These are phyloP conservation scores for Stenogyne calaminthoides DNA, from an alignment of 305 asterid genomes.

Conservation along the genomic window DNA sequence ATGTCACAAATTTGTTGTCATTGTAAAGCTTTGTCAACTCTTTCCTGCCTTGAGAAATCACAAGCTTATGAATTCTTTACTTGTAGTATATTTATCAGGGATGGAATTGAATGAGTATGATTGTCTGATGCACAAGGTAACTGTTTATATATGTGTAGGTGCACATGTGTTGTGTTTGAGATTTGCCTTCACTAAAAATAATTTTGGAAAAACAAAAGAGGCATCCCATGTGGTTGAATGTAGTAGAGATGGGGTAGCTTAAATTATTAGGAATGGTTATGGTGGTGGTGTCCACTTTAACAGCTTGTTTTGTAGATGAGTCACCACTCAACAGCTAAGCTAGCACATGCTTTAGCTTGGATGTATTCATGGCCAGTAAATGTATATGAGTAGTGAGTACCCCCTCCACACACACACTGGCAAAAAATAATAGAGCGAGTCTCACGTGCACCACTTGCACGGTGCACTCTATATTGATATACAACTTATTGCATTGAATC, in stretches of 20 bases:
- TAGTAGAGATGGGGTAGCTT: not conserved
- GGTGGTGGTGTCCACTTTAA: slow-evolving; percentile 9
- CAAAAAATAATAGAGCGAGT: no score
- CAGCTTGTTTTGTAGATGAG: not conserved
- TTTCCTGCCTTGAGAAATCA: not conserved
- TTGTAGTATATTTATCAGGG: not conserved
- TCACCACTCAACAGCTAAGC: not conserved
- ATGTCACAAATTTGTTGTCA: slow-evolving; percentile 20
- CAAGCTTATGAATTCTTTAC: slow-evolving; percentile 4
- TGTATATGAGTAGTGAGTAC: not conserved
- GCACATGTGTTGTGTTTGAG: slow-evolving; percentile 28
- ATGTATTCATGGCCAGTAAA: not conserved
- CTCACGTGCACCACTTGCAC: no score
- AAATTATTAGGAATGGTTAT: not conserved
- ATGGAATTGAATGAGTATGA: no score
- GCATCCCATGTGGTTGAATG: not conserved
- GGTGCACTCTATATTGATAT: no score
- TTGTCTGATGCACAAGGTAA: not conserved
- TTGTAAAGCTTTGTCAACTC: slow-evolving; percentile 9
- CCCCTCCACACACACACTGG: no score
- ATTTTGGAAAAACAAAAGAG: not conserved
- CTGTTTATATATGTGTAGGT: not conserved
- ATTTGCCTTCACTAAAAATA: not conserved
- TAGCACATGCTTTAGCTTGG: not conserved
- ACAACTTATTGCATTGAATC: no score